Evolutionary conservation across 352 stramenopile species (phyloP).

Genomic region (Phytophthora colocasiae): DNA sequence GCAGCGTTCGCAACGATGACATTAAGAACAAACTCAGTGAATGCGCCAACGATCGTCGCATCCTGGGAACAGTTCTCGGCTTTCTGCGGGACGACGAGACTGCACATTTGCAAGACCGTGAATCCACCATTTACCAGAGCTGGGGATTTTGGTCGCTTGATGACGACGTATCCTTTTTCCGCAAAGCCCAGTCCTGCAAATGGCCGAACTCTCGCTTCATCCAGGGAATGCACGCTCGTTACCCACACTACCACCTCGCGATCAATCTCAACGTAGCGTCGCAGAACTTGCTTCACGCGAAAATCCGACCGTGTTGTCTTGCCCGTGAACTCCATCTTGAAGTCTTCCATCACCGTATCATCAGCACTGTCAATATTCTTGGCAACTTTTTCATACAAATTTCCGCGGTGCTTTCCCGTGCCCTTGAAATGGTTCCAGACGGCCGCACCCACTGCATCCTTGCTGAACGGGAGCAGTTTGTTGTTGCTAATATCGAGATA

Average conservation of each 20-base stretch:
- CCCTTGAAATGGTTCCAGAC: conserved; percentile 43
- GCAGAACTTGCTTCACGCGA: conserved; percentile 60
- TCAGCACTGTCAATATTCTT: conserved; percentile 27
- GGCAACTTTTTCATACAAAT: conserved; percentile 27
- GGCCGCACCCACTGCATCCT: conserved; percentile 9
- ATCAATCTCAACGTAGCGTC: conserved; percentile 18
- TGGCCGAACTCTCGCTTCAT: conserved; percentile 25
- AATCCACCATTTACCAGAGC: conserved; percentile 15
- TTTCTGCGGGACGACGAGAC: conserved; percentile 34
- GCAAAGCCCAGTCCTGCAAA: conserved; percentile 33
- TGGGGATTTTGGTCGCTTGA: conserved; percentile 21
- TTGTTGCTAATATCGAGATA: conserved; percentile 41
- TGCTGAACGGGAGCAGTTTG: conserved; percentile 43
- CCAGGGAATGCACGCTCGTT: conserved; percentile 29
- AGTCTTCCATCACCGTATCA: conserved; percentile 62
- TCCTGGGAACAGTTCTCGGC: conserved; percentile 15
- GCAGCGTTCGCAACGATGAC: conserved; percentile 44
- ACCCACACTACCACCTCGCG: conserved; percentile 32
- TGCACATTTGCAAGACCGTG: conserved; percentile 38
- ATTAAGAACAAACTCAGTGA: conserved; percentile 39
- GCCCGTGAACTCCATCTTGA: conserved; percentile 52
- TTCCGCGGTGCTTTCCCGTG: conserved; percentile 26
- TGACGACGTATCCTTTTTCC: conserved; percentile 35
- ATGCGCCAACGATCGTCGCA: conserved; percentile 20
- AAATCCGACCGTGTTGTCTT: conserved; percentile 56